These are phyloP conservation scores for Botryobasidium botryosum DNA, from an alignment of 768 basidiomycete genomes.

Conservation along the genomic window DNA sequence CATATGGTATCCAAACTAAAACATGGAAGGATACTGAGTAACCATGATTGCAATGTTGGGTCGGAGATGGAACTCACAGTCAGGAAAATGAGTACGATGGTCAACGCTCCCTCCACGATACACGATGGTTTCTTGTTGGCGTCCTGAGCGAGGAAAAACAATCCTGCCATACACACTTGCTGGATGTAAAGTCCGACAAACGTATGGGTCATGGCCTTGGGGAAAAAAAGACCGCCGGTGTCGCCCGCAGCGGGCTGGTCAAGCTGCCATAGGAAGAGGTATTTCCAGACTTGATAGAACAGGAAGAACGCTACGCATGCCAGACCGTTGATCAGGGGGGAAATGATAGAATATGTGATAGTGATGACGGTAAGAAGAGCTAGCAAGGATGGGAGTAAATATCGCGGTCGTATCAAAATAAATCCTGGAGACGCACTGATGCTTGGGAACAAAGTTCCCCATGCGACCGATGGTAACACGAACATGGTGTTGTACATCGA, in stretches of 20 bases:
- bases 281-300: constrained; percentile 42
- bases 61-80: constrained; percentile 37
- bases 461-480: constrained; percentile 26
- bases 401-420: not conserved
- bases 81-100: constrained; percentile 67
- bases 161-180: constrained; percentile 63
- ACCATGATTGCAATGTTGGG: not conserved
- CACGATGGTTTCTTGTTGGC: constrained; percentile 35
- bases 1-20: constrained; percentile 50
- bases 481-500: constrained; percentile 61
- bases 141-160: constrained; percentile 79
- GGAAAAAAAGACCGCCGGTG: constrained; percentile 91
- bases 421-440: constrained; percentile 40
- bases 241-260: constrained; percentile 53
- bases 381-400: constrained; percentile 14
- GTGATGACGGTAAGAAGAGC: constrained; percentile 25
- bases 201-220: constrained; percentile 80
- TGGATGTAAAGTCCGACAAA: constrained; percentile 91
- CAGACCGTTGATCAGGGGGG: constrained; percentile 87
- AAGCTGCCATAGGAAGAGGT: constrained; percentile 66
- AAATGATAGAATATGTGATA: constrained; percentile 65
- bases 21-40: not conserved
- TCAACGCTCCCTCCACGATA: constrained; percentile 58
- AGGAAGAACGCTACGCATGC: constrained; percentile 66
- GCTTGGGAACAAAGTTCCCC: constrained; percentile 58